Percentiles rank a stretch among this genome's conserved stretches.
Evolutionary conservation across 2,329 filamentous ascomycete species (phyloP).

Genomic region (Arthrobotrys musiformis): DNA sequence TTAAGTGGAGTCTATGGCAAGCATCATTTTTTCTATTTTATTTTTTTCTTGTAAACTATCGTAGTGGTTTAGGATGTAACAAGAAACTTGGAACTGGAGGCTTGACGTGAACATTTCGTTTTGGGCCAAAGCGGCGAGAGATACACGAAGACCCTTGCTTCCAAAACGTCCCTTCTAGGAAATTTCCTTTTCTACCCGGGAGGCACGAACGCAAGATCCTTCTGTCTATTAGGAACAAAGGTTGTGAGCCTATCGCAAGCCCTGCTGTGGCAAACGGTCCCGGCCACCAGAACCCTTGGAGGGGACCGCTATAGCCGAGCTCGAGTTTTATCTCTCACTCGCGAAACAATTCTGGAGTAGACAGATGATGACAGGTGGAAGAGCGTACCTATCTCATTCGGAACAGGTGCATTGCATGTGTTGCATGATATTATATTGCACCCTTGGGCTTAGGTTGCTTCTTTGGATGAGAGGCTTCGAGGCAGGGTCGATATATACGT

Average conservation of each 20-base stretch:
- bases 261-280: constrained; percentile 33
- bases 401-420: constrained; percentile 30
- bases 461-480: constrained; percentile 1
- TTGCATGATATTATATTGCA: constrained; percentile 11
- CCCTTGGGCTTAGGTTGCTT: neutral
- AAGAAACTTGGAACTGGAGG: constrained; percentile 1
- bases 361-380: constrained; percentile 24
- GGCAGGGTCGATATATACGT: constrained; percentile 16
- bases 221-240: neutral
- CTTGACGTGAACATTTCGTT: constrained; percentile 15
- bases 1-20: neutral
- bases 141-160: constrained; percentile 17
- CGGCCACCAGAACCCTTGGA: constrained; percentile 34
- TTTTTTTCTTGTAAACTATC: too few relatives aligned
- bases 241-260: constrained; percentile 21
- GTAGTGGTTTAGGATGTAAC: too few relatives aligned
- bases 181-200: constrained; percentile 39
- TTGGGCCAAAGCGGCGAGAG: constrained; percentile 18
- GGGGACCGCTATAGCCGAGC: constrained; percentile 5
- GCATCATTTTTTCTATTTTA: neutral
- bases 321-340: neutral
- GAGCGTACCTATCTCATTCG: constrained; percentile 1
- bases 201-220: neutral
- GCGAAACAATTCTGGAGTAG: constrained; percentile 22
- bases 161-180: constrained; percentile 8